A percentile compares a stretch with the other conserved stretches of the same genome.
Evolutionary conservation across 768 basidiomycete species (phyloP).

Genomic region (Mycena vulgaris): DNA sequence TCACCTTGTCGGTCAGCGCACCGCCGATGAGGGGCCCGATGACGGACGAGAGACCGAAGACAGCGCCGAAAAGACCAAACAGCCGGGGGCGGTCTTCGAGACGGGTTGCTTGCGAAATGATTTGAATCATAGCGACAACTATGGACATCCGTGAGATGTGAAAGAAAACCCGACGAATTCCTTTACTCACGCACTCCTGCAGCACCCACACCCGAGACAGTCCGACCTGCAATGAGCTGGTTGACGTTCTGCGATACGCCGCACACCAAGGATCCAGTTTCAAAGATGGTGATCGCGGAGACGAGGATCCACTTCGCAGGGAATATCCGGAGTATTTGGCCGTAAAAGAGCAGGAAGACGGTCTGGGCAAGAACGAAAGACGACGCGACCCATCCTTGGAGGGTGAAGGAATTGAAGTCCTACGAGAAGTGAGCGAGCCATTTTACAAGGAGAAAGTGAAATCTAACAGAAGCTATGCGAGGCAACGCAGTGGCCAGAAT

Average conservation of each 20-base stretch:
- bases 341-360: neutral
- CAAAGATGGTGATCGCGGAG: too few species aligned
- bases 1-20: slow-evolving; percentile 44
- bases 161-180: slow-evolving; percentile 15
- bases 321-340: neutral
- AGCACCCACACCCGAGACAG: slow-evolving; percentile 23
- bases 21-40: slow-evolving; percentile 47
- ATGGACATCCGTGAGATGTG: neutral
- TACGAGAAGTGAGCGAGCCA: neutral
- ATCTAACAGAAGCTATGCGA: neutral
- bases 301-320: neutral
- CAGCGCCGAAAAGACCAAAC: slow-evolving; percentile 48
- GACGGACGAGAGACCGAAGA: slow-evolving; percentile 33
- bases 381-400: neutral
- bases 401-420: neutral
- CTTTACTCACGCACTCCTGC: slow-evolving; percentile 54
- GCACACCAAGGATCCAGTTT: too few species aligned
- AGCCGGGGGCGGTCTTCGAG: slow-evolving; percentile 48
- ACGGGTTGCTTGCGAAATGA: slow-evolving; percentile 53
- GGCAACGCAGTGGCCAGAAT: neutral
- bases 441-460: neutral
- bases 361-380: neutral
- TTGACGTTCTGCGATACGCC: too few species aligned
- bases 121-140: slow-evolving; percentile 43
- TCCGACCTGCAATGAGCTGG: neutral